Evolutionary conservation across 805 yeast genomes (phyloP).

Genomic region (Yarrowia yakushimensis): DNA sequence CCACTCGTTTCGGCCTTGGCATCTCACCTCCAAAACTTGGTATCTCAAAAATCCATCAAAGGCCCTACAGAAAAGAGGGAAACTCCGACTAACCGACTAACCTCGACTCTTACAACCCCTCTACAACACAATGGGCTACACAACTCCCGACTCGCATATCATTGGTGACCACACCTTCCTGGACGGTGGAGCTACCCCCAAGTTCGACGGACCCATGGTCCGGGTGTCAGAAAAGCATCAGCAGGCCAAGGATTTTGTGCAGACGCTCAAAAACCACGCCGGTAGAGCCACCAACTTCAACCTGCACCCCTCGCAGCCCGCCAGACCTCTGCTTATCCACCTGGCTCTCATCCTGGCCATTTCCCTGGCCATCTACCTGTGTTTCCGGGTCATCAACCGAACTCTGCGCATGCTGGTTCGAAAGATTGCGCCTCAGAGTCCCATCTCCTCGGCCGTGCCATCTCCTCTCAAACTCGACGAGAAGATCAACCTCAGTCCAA

Average conservation of each 20-base stretch:
- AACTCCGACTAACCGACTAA: not conserved
- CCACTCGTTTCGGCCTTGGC: conserved; percentile 1
- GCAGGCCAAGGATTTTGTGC: conserved; percentile 14
- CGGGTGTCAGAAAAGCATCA: conserved; percentile 16
- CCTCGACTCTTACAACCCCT: not conserved
- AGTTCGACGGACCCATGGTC: conserved; percentile 13
- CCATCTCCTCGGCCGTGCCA: not conserved
- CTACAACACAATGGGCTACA: not conserved
- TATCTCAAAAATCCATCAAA: not conserved
- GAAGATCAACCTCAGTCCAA: conserved; percentile 10
- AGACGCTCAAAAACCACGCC: conserved; percentile 11
- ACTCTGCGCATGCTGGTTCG: not conserved
- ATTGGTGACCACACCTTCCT: conserved; percentile 19
- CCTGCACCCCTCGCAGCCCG: conserved; percentile 21
- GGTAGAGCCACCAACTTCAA: conserved; percentile 23
- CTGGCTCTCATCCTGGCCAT: conserved; percentile 16
- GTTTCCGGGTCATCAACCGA: conserved; percentile 11
- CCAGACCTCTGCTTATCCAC: conserved; percentile 4
- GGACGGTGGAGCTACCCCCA: conserved; percentile 21
- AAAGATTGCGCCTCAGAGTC: conserved; percentile 11
- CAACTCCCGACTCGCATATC: conserved; percentile 20
- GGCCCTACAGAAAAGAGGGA: not conserved
- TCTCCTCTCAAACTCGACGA: conserved; percentile 17
- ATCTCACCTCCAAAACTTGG: not conserved
- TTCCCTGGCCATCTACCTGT: conserved; percentile 13